Evolutionary conservation across 257 asterid species (phyloP).

Genomic region (Dorcoceras hygrometricum): DNA sequence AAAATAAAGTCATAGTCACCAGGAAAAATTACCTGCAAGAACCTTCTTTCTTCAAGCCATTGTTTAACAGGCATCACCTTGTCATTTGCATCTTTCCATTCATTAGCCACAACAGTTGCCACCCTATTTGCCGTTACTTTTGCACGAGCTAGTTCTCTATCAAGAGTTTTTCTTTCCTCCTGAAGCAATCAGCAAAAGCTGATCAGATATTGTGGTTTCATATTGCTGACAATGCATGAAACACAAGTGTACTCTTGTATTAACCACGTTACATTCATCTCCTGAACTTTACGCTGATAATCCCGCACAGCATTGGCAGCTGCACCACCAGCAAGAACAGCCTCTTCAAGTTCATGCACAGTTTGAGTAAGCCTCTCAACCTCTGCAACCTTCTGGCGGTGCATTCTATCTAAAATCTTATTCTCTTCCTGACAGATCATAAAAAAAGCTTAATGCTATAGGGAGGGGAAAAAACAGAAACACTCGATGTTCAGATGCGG

Average conservation of each 20-base stretch:
- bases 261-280: slow-evolving; percentile 71
- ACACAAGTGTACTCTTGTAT: not conserved
- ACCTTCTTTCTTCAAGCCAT: slow-evolving; percentile 96
- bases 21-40: slow-evolving; percentile 58
- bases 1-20: not conserved
- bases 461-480: slow-evolving; percentile 10
- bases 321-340: slow-evolving; percentile 98
- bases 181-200: slow-evolving; percentile 28
- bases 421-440: slow-evolving; percentile 76
- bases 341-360: slow-evolving; percentile 98
- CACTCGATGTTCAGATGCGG: slow-evolving; percentile 2
- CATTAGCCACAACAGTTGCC: slow-evolving; percentile 97
- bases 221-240: slow-evolving; percentile 20
- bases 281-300: slow-evolving; percentile 98
- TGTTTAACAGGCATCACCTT: slow-evolving; percentile 99
- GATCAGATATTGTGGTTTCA: slow-evolving; percentile 18
- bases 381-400: slow-evolving; percentile 94
- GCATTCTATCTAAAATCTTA: slow-evolving; percentile 90
- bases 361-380: slow-evolving; percentile 97
- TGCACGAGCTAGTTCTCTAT: slow-evolving; percentile 97
- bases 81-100: slow-evolving; percentile 97
- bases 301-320: slow-evolving; percentile 99
- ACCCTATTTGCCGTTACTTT: slow-evolving; percentile 98
- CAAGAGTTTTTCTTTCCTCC: slow-evolving; percentile 98
- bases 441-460: slow-evolving; percentile 12